phyloP scores from a whole-genome alignment of 345 rosid genomes.

The Aquilaria malaccensis region DNA sequence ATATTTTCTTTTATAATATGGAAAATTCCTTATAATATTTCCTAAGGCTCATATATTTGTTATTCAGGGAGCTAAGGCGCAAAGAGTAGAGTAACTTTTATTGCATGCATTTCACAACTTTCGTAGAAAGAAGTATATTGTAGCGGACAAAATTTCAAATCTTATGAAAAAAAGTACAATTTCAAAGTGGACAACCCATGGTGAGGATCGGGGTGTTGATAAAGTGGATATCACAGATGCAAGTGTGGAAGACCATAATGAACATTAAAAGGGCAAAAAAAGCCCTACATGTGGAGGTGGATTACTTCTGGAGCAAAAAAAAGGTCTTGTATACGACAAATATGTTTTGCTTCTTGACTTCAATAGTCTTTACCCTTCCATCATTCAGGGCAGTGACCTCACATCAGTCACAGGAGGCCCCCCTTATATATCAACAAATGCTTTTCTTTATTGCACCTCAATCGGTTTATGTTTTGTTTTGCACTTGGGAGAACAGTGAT shows the following conservation, averaged over 20 bases:
- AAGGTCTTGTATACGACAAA: constrained; percentile 79
- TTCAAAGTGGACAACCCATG: constrained; percentile 43
- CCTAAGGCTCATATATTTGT: constrained; percentile 5
- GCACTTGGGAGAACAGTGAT: too few relatives aligned
- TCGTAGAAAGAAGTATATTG: constrained; percentile 80
- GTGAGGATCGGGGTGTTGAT: constrained; percentile 37
- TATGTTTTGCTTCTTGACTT: constrained; percentile 91
- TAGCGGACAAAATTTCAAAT: constrained; percentile 76
- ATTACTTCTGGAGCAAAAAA: constrained; percentile 94
- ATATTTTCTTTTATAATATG: constrained; percentile 6
- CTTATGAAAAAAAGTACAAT: constrained; percentile 44
- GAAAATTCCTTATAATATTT: neutral
- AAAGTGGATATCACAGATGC: constrained; percentile 39
- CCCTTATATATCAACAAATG: too few relatives aligned
- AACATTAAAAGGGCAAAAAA: constrained; percentile 53
- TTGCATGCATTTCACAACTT: constrained; percentile 93
- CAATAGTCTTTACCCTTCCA: constrained; percentile 98
- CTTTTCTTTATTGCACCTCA: too few relatives aligned
- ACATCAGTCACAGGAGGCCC: too few relatives aligned
- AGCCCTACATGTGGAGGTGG: constrained; percentile 95
- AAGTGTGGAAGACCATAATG: constrained; percentile 36
- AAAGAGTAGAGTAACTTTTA: constrained; percentile 86
- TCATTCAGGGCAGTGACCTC: constrained; percentile 68
- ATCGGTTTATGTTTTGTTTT: too few relatives aligned
- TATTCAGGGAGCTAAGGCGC: constrained; percentile 95